Conservation (phyloP, 139 green algal genomes). For the Micractinium sp. region DNA sequence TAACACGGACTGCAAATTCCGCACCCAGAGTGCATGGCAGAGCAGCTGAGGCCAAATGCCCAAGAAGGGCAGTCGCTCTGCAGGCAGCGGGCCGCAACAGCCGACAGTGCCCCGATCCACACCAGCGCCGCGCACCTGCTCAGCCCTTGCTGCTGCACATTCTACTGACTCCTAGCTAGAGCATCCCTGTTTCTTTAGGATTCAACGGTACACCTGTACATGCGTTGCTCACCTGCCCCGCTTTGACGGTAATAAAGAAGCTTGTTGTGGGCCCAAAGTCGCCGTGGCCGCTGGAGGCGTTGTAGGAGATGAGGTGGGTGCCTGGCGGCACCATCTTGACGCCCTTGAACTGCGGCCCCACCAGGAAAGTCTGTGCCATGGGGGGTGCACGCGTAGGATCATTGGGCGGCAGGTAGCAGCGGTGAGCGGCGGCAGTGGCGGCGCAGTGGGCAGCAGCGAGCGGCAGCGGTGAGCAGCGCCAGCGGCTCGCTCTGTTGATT, state of each 20-base stretch:
- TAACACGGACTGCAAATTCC: no score
- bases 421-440: neutral
- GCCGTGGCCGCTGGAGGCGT: constrained; percentile 40
- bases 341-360: constrained; percentile 82
- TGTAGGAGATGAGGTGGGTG: constrained; percentile 81
- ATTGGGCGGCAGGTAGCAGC: neutral
- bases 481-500: neutral
- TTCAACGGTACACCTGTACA: no score
- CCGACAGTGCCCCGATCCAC: no score
- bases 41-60: no score
- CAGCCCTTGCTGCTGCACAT: no score
- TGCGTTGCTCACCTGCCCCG: neutral
- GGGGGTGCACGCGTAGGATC: neutral
- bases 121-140: no score
- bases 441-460: neutral
- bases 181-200: no score
- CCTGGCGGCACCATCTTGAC: constrained; percentile 94
- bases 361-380: constrained; percentile 71
- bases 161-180: no score
- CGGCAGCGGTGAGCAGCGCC: neutral
- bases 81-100: no score
- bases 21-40: no score
- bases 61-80: no score
- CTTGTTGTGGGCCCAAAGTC: constrained; percentile 58
- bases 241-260: constrained; percentile 56